Conservation (phyloP, 1,139 yeast genomes). For the Yamadazyma atlantica region DNA sequence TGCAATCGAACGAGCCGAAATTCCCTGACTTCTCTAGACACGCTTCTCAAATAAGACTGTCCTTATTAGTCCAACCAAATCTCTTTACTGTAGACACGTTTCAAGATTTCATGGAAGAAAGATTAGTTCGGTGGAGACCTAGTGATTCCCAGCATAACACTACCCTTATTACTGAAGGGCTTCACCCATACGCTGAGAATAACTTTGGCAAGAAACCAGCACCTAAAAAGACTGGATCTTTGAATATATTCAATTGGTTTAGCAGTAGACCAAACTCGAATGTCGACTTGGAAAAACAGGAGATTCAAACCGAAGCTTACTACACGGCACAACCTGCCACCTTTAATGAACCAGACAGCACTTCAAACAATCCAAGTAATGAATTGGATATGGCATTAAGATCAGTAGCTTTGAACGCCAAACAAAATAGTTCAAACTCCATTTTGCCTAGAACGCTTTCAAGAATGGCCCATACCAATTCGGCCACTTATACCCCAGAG, state of each 20-base stretch:
- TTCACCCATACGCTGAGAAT: slow-evolving; percentile 37
- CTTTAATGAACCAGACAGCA: no score
- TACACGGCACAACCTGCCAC: slow-evolving; percentile 1
- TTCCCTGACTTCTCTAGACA: neutral
- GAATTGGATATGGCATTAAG: slow-evolving; percentile 6
- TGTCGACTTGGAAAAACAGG: slow-evolving; percentile 3
- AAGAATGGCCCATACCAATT: neutral
- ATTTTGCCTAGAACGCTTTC: neutral
- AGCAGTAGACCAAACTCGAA: neutral
- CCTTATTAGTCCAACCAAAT: slow-evolving; percentile 1
- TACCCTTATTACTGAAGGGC: slow-evolving; percentile 33
- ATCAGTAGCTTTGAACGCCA: neutral
- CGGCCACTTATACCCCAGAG: slow-evolving; percentile 11
- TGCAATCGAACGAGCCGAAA: neutral
- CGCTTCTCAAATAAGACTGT: slow-evolving; percentile 3
- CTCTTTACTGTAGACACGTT: slow-evolving; percentile 23
- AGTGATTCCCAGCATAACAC: slow-evolving; percentile 42
- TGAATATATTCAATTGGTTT: slow-evolving; percentile 10
- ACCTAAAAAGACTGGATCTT: slow-evolving; percentile 3
- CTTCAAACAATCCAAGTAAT: no score
- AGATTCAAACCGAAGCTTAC: neutral
- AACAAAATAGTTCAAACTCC: slow-evolving; percentile 1
- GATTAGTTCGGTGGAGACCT: slow-evolving; percentile 54
- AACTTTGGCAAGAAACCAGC: slow-evolving; percentile 9
- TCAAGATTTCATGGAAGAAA: slow-evolving; percentile 49